Evolutionary conservation across 1,139 yeast species (phyloP), one percentile per base, ranked within the genome.

Genomic region (Suhomyces guaymorum): DNA sequence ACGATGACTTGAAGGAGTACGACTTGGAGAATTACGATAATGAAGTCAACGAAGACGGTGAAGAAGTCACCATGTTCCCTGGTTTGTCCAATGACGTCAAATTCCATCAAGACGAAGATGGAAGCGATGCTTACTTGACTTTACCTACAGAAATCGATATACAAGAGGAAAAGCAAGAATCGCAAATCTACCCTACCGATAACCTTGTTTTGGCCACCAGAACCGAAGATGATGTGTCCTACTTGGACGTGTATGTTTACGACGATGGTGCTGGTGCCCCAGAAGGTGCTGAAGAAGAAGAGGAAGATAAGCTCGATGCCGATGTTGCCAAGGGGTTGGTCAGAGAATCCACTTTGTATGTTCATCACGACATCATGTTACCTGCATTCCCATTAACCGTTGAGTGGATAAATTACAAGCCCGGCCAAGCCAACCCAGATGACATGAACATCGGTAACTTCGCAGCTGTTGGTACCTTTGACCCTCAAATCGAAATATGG

Each of bases 401-500:
- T 22, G 98, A 94, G 61, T 90, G 98, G 97, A 63, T 92, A 43
- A 85, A 88, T 59, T 85, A 75, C 59, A 75, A 73, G 47, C 88
- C 90, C 20, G 73, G 71, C 7, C 49, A 48, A 33, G 55, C 58
- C 12, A 49, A 59, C 26, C 65, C 54, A n/a, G 50, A 59, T 27
- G 55, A 56, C 8, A 59, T 57, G 22, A 73, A 76, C 43, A 66
- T 80, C 25, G 97, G 95, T 7, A 92, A 89, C 59, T 88, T 86
- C 61, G 97, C 95, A 2, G 98, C 98, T 10, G 73, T 92, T 44
- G 97, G 98, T 56, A 87, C 98, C 1, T 90, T 92, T 59, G 98
- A 92, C 52, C 98, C 98, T 24, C 95, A 86, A 55, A 92, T 92
- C 59, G 99, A 92, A 63, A 74, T 92, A 42, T 94, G 98, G 98